Percentiles rank a stretch among this genome's conserved stretches.
These are phyloP conservation scores for Xanthoparmelia taractica DNA, from an alignment of 495 filamentous ascomycete species.

Conservation along the genomic window DNA sequence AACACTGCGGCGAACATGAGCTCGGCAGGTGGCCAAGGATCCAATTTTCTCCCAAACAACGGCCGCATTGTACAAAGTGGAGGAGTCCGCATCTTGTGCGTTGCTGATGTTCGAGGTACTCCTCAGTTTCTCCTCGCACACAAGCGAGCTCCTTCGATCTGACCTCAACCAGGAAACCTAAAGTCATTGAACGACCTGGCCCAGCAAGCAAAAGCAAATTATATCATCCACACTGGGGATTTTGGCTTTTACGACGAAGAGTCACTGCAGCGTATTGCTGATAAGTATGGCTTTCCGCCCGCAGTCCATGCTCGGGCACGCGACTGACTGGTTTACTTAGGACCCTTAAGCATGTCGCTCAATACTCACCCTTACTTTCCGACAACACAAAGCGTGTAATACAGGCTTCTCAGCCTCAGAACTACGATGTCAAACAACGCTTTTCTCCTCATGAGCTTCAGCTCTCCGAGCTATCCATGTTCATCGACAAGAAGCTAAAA, in stretches of 20 bases:
- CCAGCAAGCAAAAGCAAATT: slow-evolving; percentile 82
- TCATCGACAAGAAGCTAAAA: slow-evolving; percentile 79
- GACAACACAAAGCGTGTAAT: slow-evolving; percentile 84
- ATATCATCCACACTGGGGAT: slow-evolving; percentile 97
- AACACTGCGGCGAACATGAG: slow-evolving; percentile 25
- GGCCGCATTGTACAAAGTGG: slow-evolving; percentile 75
- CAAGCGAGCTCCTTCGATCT: slow-evolving; percentile 8
- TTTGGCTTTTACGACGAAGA: slow-evolving; percentile 98
- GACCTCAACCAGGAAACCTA: slow-evolving; percentile 64
- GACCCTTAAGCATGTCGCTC: slow-evolving; percentile 94
- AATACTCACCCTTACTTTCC: slow-evolving; percentile 91
- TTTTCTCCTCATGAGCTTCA: slow-evolving; percentile 76
- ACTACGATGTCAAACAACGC: slow-evolving; percentile 64
- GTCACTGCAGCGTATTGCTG: slow-evolving; percentile 93
- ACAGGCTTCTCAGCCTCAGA: slow-evolving; percentile 52
- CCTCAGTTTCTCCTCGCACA: neutral
- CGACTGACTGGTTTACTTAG: slow-evolving; percentile 43
- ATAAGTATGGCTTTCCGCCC: slow-evolving; percentile 67
- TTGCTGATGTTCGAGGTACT: slow-evolving; percentile 96
- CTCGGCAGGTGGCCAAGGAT: slow-evolving; percentile 34
- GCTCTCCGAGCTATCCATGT: slow-evolving; percentile 87
- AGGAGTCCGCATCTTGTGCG: slow-evolving; percentile 78
- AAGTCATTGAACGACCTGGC: slow-evolving; percentile 94
- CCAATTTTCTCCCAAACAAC: slow-evolving; percentile 54
- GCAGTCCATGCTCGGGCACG: slow-evolving; percentile 13